phyloP scores from a whole-genome alignment of 2,329 filamentous ascomycete species.

The Penicillium sp. region DNA sequence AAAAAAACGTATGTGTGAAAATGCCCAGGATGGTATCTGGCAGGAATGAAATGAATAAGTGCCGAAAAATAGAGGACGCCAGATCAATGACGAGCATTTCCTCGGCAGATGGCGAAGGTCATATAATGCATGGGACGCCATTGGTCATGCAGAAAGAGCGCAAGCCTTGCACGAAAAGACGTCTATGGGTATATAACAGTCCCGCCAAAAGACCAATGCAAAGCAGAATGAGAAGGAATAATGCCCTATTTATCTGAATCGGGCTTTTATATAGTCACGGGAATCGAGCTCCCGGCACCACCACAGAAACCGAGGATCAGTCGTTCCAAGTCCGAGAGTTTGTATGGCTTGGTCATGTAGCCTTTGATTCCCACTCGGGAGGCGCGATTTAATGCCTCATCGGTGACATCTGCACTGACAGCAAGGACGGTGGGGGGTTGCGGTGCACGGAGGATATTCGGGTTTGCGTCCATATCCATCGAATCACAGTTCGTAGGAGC shows the following conservation, averaged over 20 bases:
- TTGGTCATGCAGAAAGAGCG: too few relatives aligned
- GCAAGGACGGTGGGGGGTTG: conserved; percentile 54
- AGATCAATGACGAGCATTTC: conserved; percentile 5
- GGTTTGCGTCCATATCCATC: conserved; percentile 17
- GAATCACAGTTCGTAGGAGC: conserved; percentile 13
- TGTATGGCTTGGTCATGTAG: conserved; percentile 67
- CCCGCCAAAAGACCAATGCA: conserved; percentile 2
- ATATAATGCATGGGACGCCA: too few relatives aligned
- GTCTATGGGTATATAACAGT: conserved; percentile 16
- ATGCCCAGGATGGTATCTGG: conserved; percentile 21
- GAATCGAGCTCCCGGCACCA: conserved; percentile 8
- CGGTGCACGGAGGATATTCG: conserved; percentile 33
- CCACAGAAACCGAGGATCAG: conserved; percentile 54
- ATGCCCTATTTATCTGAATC: too few relatives aligned
- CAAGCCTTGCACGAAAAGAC: too few relatives aligned
- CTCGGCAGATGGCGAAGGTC: too few relatives aligned
- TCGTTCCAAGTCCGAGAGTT: conserved; percentile 60
- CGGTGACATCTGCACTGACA: conserved; percentile 65
- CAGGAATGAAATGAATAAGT: conserved; percentile 11
- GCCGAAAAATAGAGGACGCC: conserved; percentile 10
- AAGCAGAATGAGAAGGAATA: neutral
- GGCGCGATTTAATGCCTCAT: conserved; percentile 59
- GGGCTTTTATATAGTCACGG: conserved; percentile 4
- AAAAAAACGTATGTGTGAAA: conserved; percentile 15
- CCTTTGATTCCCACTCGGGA: conserved; percentile 64